A percentile compares a stretch with the other conserved stretches of the same genome.
phyloP scores from a whole-genome alignment of 495 filamentous ascomycete genomes.

The Staphylotrichum longicolle region DNA sequence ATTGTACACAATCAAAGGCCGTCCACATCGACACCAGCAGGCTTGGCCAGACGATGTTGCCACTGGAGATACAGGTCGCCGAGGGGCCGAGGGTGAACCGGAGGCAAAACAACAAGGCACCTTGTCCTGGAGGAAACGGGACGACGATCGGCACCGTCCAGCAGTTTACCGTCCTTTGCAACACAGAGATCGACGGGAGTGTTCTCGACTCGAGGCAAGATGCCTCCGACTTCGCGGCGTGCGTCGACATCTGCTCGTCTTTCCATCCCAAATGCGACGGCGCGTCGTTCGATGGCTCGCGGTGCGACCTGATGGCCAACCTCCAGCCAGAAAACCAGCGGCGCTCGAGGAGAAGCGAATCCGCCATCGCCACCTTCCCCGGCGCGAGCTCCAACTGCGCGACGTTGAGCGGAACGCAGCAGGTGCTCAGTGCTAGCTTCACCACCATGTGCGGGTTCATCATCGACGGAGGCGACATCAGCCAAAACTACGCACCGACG shows the following conservation, averaged over 20 bases:
- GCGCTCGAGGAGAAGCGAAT: constrained; percentile 28
- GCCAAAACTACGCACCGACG: constrained; percentile 36
- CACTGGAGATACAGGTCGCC: background rate
- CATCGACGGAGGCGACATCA: constrained; percentile 34
- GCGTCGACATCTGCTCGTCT: constrained; percentile 36
- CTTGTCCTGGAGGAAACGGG: constrained; percentile 37
- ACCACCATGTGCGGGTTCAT: constrained; percentile 32
- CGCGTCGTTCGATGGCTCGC: constrained; percentile 26
- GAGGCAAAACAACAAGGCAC: constrained; percentile 19
- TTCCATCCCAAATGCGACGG: constrained; percentile 40
- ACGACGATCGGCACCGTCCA: constrained; percentile 33
- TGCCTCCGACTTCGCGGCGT: constrained; percentile 29
- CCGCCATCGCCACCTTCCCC: constrained; percentile 33
- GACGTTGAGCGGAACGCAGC: constrained; percentile 22
- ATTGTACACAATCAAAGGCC: background rate
- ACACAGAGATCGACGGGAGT: constrained; percentile 29
- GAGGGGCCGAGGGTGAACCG: constrained; percentile 12
- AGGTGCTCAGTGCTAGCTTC: constrained; percentile 26
- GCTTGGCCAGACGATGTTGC: constrained; percentile 10
- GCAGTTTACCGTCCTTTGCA: constrained; percentile 38
- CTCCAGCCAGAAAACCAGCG: constrained; percentile 21
- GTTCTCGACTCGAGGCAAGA: constrained; percentile 25
- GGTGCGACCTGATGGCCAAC: constrained; percentile 29
- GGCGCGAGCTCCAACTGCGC: constrained; percentile 33
- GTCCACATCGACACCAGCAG: constrained; percentile 7